Base-by-base conservation (phyloP, 108 stramenopile species). In the Nitzschia sp. region DNA sequence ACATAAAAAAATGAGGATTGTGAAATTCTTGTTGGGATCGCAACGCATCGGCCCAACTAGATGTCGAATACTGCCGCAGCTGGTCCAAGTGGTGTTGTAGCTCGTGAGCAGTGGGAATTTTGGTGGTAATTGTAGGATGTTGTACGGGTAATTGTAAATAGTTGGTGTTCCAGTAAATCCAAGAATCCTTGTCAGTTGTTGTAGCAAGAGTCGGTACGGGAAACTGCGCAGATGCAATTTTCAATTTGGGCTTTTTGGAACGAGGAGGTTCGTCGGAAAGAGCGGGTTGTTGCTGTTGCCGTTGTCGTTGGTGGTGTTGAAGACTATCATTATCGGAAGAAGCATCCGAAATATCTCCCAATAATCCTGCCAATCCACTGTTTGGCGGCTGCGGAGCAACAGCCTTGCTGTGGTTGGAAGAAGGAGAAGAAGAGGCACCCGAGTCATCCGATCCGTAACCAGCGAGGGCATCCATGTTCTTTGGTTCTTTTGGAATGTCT, bases 1-100 rank as follows among this genome's bases (percentile, higher is more conserved):
- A 61, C 62, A 56, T 55, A 64, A 83, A 79, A 29, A 83, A 68
- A 47, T 63, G 66, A 4, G 82, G 82, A 64, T 83, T 83, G 70
- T 73, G 75, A 60, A 79, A 83, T 58, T 79, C 82, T 5, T 71
- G 59, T 57, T 83, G 78, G 13, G 56, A 35, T 15, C 51, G 46
- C 15, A 83, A 38, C 24, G 67, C 58, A 18, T 63, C 60, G 0
- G 78, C 75, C 71, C 70, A 82, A 57, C 17, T 6, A 38, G 15
- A 23, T 17, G 28, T 30, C 31, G 23, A 28, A 9, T 45, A 45
- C 46, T 66, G 49, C 26, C 1, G 0, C 32, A 66, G 31, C 30
- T 19, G 32, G 18, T 42, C 49, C 29, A 66, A 53, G 13, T 25
- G 6, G 3, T 53, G 19, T 66, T 53, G 49, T 0, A 54, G 42